phyloP scores from a whole-genome alignment of 2,329 filamentous ascomycete genomes.

The Pseudogymnoascus sp. region DNA sequence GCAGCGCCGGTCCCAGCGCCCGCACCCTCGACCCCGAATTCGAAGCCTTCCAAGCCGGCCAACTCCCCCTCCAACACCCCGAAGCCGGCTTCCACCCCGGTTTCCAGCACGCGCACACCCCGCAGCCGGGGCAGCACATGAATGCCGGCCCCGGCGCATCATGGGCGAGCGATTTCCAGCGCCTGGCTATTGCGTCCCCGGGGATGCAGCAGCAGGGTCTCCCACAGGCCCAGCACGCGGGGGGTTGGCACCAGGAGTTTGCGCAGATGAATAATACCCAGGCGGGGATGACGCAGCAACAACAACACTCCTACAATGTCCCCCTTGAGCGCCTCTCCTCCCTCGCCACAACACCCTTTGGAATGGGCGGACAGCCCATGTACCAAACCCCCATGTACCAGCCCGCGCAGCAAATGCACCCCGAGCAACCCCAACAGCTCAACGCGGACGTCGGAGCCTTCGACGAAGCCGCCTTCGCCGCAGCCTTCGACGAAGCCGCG shows the following conservation, averaged over 20 bases:
- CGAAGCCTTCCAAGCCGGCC: slow-evolving; percentile 56
- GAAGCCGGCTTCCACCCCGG: slow-evolving; percentile 7
- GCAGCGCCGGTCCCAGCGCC: slow-evolving; percentile 46
- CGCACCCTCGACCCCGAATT: slow-evolving; percentile 58
- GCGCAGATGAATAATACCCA: slow-evolving; percentile 20
- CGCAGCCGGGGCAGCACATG: slow-evolving; percentile 14
- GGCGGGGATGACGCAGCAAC: neutral
- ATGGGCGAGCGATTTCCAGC: slow-evolving; percentile 40
- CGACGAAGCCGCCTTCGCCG: slow-evolving; percentile 47
- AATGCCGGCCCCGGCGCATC: slow-evolving; percentile 14
- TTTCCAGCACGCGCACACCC: slow-evolving; percentile 14
- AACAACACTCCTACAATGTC: slow-evolving; percentile 7
- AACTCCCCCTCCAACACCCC: slow-evolving; percentile 23
- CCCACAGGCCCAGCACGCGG: slow-evolving; percentile 15
- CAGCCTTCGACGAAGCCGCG: slow-evolving; percentile 39
- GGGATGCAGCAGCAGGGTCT: slow-evolving; percentile 23
- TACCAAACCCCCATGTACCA: slow-evolving; percentile 9
- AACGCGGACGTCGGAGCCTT: slow-evolving; percentile 34
- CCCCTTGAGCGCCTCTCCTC: neutral
- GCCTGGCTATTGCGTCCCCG: slow-evolving; percentile 33
- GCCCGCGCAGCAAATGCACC: slow-evolving; percentile 9
- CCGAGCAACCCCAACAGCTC: slow-evolving; percentile 23
- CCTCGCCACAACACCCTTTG: neutral
- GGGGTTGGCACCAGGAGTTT: slow-evolving; percentile 54
- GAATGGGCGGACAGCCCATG: slow-evolving; percentile 7